Evolutionary conservation across 164 flowering plant genomes (phyloP), one percentile per base, ranked within the genome.

Genomic region (Litsea cubeba): DNA sequence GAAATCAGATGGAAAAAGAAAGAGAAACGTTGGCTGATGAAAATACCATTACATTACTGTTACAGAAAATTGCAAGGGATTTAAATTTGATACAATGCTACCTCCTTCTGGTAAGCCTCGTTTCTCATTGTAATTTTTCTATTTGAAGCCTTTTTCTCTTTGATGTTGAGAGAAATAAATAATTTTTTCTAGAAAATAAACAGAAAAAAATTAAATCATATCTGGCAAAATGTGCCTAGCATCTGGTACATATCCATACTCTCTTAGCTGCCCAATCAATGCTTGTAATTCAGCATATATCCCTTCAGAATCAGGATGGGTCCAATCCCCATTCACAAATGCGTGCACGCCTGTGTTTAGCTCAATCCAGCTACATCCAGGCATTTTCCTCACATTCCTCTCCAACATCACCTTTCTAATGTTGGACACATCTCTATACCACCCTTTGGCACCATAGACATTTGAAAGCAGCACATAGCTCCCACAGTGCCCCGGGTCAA

Each of bases 301-400:
- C 20, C 18, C 50, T 62, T 80, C 15, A 3, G 87, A 76, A 68
- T 83, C 84, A 7, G 88, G 83, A 80, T 90, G 94, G 40, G 63
- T 71, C 12, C 68, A 72, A 78, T 88, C 94, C 10, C 80, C 85
- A 32, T 82, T 83, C 23, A 83, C 76, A 79, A 92, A 92, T n/a
- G 74, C 81, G 76, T 89, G 91, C 35, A 89, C 76, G 10, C 87
- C 87, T 73, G 75, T 79, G 68, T 82, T 75, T 30, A 90, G 85
- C 79, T 90, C 94, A 72, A 89, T 81, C 94, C 94, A 92, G 75
- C 95, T 92, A 78, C 91, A 88, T 14, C 94, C 95, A 3, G 95
- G 92, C 35, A 68, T 79, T 83, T 92, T 92, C 83, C 54, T 86
- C 76, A 90, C 85, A 57, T 84, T 82, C 40, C 74, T 79, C 62